Base-by-base conservation (phyloP, 2,329 filamentous ascomycete genomes). In the Macrophomina tecta region DNA sequence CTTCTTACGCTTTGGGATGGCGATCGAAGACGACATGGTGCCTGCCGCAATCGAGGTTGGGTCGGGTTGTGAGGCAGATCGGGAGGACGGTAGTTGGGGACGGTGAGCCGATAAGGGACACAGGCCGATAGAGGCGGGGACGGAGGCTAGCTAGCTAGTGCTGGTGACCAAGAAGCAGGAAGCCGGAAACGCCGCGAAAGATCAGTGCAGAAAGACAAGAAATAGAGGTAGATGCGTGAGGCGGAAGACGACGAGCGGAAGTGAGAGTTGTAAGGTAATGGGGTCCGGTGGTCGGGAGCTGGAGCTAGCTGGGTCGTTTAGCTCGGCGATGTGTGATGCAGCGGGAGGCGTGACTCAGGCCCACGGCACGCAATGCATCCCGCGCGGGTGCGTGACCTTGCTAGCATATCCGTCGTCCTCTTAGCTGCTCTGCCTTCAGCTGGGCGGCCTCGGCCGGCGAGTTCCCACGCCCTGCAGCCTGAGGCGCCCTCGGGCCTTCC, bases 11-110 rank as follows among this genome's bases (percentile, higher is more conserved):
- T 79, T 76, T 3, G 89, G 90, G 72, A 93, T 92, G 70, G 85
- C 83, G 79, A 92, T 92, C 68, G 88, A 90, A 68, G 89, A 89
- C 68, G 73, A 74, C 75, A 77, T 77, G 56, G 40, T 72, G 60
- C 45, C 32, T 34, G 28, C 23, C 58, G 30, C 40, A 23, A 38
- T 28, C 45, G 58, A 62, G 56, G 40, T 48, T 61, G 56, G 55
- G 40, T 32, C 7, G 56, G 23, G 34, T 45, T 14, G 38, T 38
- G 46, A n/a, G 45, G 32, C 23, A 28, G 52, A 55, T 46, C 48
- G 61, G 61, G 46, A 51, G 14, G 62, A 46, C 14, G 46, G 38
- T 42, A 48, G 45, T 11, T 60, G 46, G 42, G 30, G 64, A 66
- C 16, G 64, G 30, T 38, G 30, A 51, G 42, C 63, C 40, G 63